Base-by-base conservation (phyloP, 495 filamentous ascomycete genomes). In the Choiromyces venosus region DNA sequence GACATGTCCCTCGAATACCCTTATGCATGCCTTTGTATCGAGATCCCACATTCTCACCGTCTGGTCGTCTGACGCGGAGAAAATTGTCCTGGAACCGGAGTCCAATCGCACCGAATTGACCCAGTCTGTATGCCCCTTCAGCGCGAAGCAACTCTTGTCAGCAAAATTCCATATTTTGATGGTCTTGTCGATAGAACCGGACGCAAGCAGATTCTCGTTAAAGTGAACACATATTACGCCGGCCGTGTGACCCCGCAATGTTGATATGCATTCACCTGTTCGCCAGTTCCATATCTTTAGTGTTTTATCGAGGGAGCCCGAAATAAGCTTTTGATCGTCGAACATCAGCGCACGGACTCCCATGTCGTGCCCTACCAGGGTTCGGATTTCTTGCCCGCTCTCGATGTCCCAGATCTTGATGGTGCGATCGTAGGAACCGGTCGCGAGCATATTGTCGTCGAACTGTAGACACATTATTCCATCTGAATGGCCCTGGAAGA, bases 401-500 rank as follows among this genome's bases (percentile, higher is more conserved):
- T 96, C 89, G 42, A 96, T 89, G 79, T 97, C 89, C 95, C 96
- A 98, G 19, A 98, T 93, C 81, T 96, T 97, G 79, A 97, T 92
- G 2, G 92, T 97, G 14, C 88, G 85, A 83, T 99, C 96, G 80
- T 98, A 98, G 3, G 95, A 98, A 6, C 95, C 95, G 18, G 94
- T 96, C 19, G 91, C 94, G 33, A 99, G 86, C 70, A 96, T 93
- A 70, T 92, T 91, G 76, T 97, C 93, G 74, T 96, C 92, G 76
- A 99, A 96, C 81, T 99, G 95, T 33, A 99, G 84, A 80, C 93
- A 97, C 84, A 96, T 98, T 35, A 99, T 90, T 21, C 95, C 96
- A 79, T 99, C 97, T 19, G 89, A 89, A 80, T 99, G 95, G 0
- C 95, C 96, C 71, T 88, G 88, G 81, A 99, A 93, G 21, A 90